A percentile compares a stretch with the other conserved stretches of the same genome.
These are phyloP conservation scores for Trypanosoma theileri DNA, from an alignment of 208 protist genomes.

Conservation along the genomic window DNA sequence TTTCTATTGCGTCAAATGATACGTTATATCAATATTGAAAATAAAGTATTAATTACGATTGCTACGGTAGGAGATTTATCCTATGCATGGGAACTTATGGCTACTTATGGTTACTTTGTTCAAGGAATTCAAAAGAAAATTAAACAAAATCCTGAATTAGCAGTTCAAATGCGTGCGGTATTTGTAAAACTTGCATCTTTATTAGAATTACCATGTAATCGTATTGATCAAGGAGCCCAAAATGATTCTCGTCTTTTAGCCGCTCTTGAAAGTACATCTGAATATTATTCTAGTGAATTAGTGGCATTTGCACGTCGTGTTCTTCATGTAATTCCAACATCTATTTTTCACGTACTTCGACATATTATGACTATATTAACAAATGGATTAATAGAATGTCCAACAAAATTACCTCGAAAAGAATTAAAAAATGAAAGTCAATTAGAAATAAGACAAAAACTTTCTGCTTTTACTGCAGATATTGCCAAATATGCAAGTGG, in stretches of 20 bases:
- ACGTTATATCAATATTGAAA: constrained; percentile 93
- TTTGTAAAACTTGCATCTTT: constrained; percentile 97
- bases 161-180: constrained; percentile 94
- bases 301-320: constrained; percentile 93
- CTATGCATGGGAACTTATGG: constrained; percentile 96
- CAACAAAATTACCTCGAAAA: constrained; percentile 62
- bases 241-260: constrained; percentile 51
- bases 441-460: constrained; percentile 81
- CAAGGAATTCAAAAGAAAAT: constrained; percentile 94
- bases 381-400: constrained; percentile 66
- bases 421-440: constrained; percentile 88
- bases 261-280: constrained; percentile 89
- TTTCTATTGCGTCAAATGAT: constrained; percentile 93
- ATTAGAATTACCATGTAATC: constrained; percentile 93
- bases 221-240: constrained; percentile 89
- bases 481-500: constrained; percentile 95
- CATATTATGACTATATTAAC: constrained; percentile 95
- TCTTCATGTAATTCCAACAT: constrained; percentile 95
- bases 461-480: constrained; percentile 90
- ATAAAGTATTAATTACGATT: constrained; percentile 87
- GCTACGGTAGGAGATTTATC: constrained; percentile 93
- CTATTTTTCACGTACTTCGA: constrained; percentile 95
- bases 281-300: constrained; percentile 93
- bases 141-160: constrained; percentile 83
- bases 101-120: constrained; percentile 82